Evolutionary conservation across 768 basidiomycete species (phyloP).

Genomic region (Suillus americanus): DNA sequence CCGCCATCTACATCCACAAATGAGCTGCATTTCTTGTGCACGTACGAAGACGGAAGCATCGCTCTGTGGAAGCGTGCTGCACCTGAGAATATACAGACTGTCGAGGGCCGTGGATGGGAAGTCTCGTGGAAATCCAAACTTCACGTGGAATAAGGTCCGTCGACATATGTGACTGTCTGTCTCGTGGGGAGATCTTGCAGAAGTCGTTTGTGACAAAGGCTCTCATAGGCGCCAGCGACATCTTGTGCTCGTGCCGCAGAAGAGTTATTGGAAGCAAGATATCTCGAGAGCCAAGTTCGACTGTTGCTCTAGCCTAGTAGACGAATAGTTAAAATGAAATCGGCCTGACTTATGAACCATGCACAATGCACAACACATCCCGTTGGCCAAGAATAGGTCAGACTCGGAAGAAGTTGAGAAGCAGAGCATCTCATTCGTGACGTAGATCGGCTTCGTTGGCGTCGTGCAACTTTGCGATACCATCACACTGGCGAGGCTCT

Average conservation of each 20-base stretch:
- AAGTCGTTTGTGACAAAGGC: background rate
- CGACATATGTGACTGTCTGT: background rate
- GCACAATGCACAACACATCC: background rate
- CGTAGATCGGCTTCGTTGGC: background rate
- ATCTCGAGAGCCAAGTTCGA: background rate
- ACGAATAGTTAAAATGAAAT: too few species aligned
- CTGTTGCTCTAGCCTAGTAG: too few species aligned
- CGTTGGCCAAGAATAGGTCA: background rate
- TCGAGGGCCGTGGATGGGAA: constrained; percentile 77
- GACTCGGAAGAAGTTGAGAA: background rate
- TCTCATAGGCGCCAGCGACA: rapidly evolving
- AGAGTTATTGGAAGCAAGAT: background rate
- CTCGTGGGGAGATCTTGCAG: background rate
- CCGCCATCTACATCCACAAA: constrained; percentile 28
- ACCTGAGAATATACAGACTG: constrained; percentile 32
- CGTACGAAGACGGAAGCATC: constrained; percentile 81
- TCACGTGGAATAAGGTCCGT: constrained; percentile 71
- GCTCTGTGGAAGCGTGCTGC: too few species aligned
- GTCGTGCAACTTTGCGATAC: background rate
- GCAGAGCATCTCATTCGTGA: background rate
- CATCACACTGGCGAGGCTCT: background rate
- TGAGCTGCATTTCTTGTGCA: constrained; percentile 65
- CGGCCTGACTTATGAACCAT: background rate
- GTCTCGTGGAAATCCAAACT: constrained; percentile 65
- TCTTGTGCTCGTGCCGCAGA: background rate